These are phyloP conservation scores for Aspergillus ustus DNA, from an alignment of 2,329 filamentous ascomycete genomes.

Conservation along the genomic window DNA sequence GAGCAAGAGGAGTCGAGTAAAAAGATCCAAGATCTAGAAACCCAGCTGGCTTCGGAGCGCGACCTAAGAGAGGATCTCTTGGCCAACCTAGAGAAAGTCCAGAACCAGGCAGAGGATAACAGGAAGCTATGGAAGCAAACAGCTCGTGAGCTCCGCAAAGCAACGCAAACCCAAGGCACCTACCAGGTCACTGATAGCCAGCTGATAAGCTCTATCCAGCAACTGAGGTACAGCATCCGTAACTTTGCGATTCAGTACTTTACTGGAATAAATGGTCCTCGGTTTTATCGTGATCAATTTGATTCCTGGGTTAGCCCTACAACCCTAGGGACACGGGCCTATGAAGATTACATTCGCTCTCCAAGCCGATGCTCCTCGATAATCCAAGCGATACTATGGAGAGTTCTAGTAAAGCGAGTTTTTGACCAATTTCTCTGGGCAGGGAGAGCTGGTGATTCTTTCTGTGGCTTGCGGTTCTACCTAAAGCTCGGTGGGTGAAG, in stretches of 20 bases:
- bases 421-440: constrained; percentile 6
- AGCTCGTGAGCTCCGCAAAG: neutral
- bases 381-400: constrained; percentile 7
- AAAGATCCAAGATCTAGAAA: neutral
- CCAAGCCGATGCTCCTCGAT: neutral
- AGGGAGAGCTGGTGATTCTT: neutral
- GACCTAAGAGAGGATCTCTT: neutral
- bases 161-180: neutral
- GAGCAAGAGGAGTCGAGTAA: neutral
- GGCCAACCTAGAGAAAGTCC: neutral
- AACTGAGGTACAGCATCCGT: constrained; percentile 4
- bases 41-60: neutral
- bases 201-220: neutral
- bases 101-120: neutral
- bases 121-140: constrained; percentile 4
- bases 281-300: neutral
- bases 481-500: neutral
- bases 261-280: neutral
- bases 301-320: neutral
- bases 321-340: neutral
- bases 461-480: neutral
- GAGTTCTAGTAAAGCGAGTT: neutral
- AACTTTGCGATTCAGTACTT: constrained; percentile 5
- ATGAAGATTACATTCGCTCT: constrained; percentile 1
- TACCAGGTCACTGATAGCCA: constrained; percentile 6